Percentiles rank a stretch among this genome's conserved stretches.
Evolutionary conservation across 2,329 filamentous ascomycete genomes (phyloP).

Genomic region (Sporothrix inflata): DNA sequence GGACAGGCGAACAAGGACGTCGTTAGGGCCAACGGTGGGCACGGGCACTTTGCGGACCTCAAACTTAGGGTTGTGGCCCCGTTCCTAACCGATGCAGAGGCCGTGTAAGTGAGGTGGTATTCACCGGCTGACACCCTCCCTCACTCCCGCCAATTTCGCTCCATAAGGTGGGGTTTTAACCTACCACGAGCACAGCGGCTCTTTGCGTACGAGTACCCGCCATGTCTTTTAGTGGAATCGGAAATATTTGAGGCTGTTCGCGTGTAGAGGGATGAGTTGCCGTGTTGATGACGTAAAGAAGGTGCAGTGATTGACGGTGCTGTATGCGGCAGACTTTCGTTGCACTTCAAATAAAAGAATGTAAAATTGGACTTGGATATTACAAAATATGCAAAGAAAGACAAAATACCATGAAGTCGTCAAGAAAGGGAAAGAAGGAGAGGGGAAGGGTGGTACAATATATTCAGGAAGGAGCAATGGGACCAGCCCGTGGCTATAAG

Average conservation of each 20-base stretch:
- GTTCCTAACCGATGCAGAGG: constrained; percentile 19
- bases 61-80: constrained; percentile 32
- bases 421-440: neutral
- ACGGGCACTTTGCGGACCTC: constrained; percentile 35
- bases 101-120: constrained; percentile 11
- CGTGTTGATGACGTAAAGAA: neutral
- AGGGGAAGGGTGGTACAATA: neutral
- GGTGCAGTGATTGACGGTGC: neutral
- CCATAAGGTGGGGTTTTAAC: neutral
- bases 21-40: constrained; percentile 39
- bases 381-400: neutral
- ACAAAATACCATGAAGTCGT: neutral
- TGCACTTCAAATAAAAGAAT: neutral
- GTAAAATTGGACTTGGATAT: neutral
- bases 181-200: constrained; percentile 32
- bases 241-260: neutral
- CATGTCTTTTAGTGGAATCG: neutral
- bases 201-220: constrained; percentile 20
- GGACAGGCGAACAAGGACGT: constrained; percentile 43
- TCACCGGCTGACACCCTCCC: neutral
- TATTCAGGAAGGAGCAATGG: neutral
- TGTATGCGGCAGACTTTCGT: neutral
- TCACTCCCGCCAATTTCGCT: neutral
- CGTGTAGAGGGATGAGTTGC: neutral
- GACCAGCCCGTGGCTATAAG: neutral